Base-by-base conservation (phyloP, 331 rosid species). In the Spiraea crenata region DNA sequence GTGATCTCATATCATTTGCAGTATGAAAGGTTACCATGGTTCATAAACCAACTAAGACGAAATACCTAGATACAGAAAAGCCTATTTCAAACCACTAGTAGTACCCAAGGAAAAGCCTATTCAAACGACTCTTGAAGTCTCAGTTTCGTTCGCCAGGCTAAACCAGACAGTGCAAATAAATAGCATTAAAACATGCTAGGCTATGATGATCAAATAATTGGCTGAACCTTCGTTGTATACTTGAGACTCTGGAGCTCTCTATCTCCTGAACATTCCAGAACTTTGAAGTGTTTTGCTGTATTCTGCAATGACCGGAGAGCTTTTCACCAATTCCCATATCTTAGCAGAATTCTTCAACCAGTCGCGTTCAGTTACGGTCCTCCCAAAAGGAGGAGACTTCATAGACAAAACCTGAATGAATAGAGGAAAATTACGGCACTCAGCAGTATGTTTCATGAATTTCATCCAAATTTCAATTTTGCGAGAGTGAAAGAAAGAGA, bases 341-440 rank as follows among this genome's bases (percentile, higher is more conserved):
- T 90, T 88, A 47, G 84, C 93, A 12, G 95, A 86, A 83, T 82
- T 85, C 75, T 88, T 90, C 79, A 92, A 78, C 98, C 98, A 90
- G 66, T 92, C 96, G 6, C 96, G 98, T 79, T 92, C 96, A 7
- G 87, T 83, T 37, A 82, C 75, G 1, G 86, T 73, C 75, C 89
- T 87, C 1, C 79, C 58, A 66, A 89, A 89, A 39, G 95, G 86
- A 20, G 87, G 89, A 3, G 82, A 31, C 67, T 80, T 89, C 95
- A 85, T 85, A 40, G 96, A 83, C 69, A 92, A 73, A 76, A 92
- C 90, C 98, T 92, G 90, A 20, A 42, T 9, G 47, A 38, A 58
- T 44, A 65, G 38, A 35, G 42, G 67, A 75, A 42, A 58, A 74
- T 31, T 64, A 60, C 73, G 31, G 31, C 31, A 35, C 25, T 31